Percentiles rank a stretch among this genome's conserved stretches.
Conservation (phyloP, 768 basidiomycete genomes). For the Kwoniella botswanensis region DNA sequence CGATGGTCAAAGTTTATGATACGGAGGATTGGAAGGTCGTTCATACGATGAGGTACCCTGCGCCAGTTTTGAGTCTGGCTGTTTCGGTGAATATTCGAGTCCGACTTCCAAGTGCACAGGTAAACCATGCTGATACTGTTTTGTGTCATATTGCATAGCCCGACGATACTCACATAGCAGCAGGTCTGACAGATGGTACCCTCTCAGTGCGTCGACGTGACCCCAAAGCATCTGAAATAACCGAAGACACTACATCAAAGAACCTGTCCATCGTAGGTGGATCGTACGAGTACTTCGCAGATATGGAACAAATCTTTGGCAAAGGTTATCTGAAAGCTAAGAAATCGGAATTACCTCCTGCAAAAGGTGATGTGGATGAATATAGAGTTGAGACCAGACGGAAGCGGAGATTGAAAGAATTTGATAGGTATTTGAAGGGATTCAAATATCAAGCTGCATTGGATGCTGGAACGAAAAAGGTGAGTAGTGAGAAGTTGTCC, state of each 20-base stretch:
- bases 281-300: constrained; percentile 70
- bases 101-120: background rate
- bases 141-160: constrained; percentile 64
- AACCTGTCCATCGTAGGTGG: constrained; percentile 62
- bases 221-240: constrained; percentile 69
- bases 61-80: constrained; percentile 85
- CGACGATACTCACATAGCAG: constrained; percentile 93
- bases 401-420: constrained; percentile 75
- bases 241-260: constrained; percentile 55
- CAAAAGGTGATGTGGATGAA: constrained; percentile 71
- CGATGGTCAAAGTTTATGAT: constrained; percentile 99
- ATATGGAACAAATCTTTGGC: constrained; percentile 66
- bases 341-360: constrained; percentile 61
- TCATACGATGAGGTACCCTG: constrained; percentile 98
- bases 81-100: constrained; percentile 71
- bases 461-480: constrained; percentile 87
- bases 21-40: constrained; percentile 88
- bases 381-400: constrained; percentile 75
- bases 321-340: constrained; percentile 60
- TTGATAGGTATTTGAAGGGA: constrained; percentile 83
- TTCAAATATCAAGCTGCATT: constrained; percentile 96
- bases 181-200: constrained; percentile 97
- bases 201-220: constrained; percentile 93
- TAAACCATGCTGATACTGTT: background rate
- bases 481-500: constrained; percentile 52